Conservation (phyloP, 2,329 filamentous ascomycete genomes). For the Diaporthe sp. region DNA sequence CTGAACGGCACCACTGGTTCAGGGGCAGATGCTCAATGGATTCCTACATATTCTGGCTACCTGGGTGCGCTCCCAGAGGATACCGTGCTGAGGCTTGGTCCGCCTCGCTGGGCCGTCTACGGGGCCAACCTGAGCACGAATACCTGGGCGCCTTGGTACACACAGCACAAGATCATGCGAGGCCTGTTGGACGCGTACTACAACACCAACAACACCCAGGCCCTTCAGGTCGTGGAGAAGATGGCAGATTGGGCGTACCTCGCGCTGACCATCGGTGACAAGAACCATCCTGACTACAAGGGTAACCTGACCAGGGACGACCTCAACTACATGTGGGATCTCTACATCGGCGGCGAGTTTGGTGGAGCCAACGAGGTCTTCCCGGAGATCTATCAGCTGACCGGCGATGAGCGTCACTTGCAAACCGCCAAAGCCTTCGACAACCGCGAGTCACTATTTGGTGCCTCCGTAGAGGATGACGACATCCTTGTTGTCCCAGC, state of each 20-base stretch:
- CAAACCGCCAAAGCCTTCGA: slow-evolving; percentile 49
- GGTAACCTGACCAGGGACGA: slow-evolving; percentile 48
- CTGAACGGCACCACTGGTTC: slow-evolving; percentile 40
- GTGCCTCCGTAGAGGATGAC: slow-evolving; percentile 45
- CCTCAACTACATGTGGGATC: slow-evolving; percentile 52
- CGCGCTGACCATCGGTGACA: slow-evolving; percentile 49
- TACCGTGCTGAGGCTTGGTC: slow-evolving; percentile 48
- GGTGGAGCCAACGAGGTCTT: slow-evolving; percentile 50
- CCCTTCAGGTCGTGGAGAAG: slow-evolving; percentile 45
- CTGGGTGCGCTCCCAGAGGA: slow-evolving; percentile 50
- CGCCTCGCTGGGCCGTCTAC: slow-evolving; percentile 50
- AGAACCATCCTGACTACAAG: slow-evolving; percentile 48
- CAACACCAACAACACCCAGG: slow-evolving; percentile 49
- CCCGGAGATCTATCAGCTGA: slow-evolving; percentile 49
- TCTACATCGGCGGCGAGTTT: slow-evolving; percentile 50
- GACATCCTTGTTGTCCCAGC: slow-evolving; percentile 48
- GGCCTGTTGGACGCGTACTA: slow-evolving; percentile 51
- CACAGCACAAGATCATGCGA: slow-evolving; percentile 51
- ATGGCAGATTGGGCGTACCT: slow-evolving; percentile 52
- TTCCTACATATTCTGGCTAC: slow-evolving; percentile 48
- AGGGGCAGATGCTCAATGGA: slow-evolving; percentile 42
- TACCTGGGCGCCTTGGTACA: slow-evolving; percentile 51
- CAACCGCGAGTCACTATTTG: slow-evolving; percentile 49
- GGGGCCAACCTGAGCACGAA: slow-evolving; percentile 45
- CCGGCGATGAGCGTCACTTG: slow-evolving; percentile 46